Evolutionary conservation across 768 basidiomycete genomes (phyloP), one percentile per base, ranked within the genome.

Genomic region (Leccinum fibrillosum): DNA sequence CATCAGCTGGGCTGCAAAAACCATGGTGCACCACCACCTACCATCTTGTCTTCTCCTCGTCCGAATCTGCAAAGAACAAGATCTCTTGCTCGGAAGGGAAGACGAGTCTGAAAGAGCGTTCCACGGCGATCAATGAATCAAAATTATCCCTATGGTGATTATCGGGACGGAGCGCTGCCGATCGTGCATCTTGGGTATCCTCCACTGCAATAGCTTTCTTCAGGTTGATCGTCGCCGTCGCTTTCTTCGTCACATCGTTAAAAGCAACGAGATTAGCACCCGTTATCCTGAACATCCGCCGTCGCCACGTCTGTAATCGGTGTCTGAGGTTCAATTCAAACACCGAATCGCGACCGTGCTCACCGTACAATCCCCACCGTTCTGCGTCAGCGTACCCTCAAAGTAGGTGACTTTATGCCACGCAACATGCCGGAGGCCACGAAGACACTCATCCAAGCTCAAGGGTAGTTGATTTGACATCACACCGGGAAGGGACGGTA

Each of bases 381-480:
- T 84, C 77, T 98, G 96, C 13, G 96, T 98, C 62, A 98, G 73
- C 0, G 86, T 87, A 26, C 96, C 94, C 72, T 97, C 90, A 74
- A 91, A 92, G 74, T 96, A 95, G 21, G 93, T 92, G 62, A 89
- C 83, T 76, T 95, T 94, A 68, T 96, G 94, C 94, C 94, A 97
- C 37, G 89, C 88, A 56, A 93, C 86, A 66, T 95, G 89, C 58
- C 92, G 78, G 62, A 98, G 76, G 1, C 96, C 95, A 13, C 91
- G 84, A 64, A 88, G 82, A 65, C 92, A 95, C 67, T 98, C 96
- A 55, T 98, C 95, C 64, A 98, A 77, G 66, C 92, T 94, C 72
- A 94, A 89, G 13, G 96, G 95, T 19, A 98, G 77, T 60, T 92
- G 82, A 47, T 87, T 85, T 19, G 84, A 80, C 35, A 84, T 74